Percentiles rank a stretch among this genome's conserved stretches.
phyloP scores from a whole-genome alignment of 2,329 filamentous ascomycete genomes.

The Fusarium setosum region DNA sequence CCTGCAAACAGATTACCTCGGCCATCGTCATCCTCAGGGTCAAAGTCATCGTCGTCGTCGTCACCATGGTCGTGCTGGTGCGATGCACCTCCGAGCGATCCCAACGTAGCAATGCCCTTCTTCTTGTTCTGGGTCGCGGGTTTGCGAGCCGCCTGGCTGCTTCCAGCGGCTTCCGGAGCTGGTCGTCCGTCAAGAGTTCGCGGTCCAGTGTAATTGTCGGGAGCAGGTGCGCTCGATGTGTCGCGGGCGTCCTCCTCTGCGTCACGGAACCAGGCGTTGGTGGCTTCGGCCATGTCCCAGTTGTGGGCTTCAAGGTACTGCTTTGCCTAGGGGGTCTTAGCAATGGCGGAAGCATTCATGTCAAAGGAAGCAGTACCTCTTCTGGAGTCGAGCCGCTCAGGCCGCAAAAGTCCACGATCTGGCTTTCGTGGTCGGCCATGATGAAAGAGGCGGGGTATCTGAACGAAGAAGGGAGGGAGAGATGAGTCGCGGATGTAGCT shows the following conservation, averaged over 20 bases:
- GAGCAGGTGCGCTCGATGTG: constrained; percentile 47
- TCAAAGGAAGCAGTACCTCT: too few relatives aligned
- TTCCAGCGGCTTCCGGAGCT: constrained; percentile 56
- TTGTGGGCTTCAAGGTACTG: constrained; percentile 73
- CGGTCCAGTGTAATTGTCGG: constrained; percentile 66
- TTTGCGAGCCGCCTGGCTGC: constrained; percentile 49
- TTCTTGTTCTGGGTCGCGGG: constrained; percentile 59
- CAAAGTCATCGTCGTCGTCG: constrained; percentile 68
- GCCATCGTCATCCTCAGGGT: constrained; percentile 67
- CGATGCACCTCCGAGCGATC: constrained; percentile 61
- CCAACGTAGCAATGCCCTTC: constrained; percentile 71
- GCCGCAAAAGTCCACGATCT: constrained; percentile 44
- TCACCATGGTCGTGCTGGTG: constrained; percentile 67
- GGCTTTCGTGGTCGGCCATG: constrained; percentile 46
- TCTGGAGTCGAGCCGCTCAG: constrained; percentile 43
- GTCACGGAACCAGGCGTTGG: constrained; percentile 69
- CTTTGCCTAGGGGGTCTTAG: constrained; percentile 63
- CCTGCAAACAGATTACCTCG: constrained; percentile 81
- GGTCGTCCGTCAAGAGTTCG: constrained; percentile 73
- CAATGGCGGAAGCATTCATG: too few relatives aligned
- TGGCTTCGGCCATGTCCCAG: constrained; percentile 75
- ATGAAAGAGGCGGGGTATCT: constrained; percentile 40
- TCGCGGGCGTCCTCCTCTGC: constrained; percentile 60
- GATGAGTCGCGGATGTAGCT: not conserved
- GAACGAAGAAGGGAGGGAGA: not conserved